phyloP scores from a whole-genome alignment of 2,329 filamentous ascomycete genomes.

The Chalaropsis ovoidea region DNA sequence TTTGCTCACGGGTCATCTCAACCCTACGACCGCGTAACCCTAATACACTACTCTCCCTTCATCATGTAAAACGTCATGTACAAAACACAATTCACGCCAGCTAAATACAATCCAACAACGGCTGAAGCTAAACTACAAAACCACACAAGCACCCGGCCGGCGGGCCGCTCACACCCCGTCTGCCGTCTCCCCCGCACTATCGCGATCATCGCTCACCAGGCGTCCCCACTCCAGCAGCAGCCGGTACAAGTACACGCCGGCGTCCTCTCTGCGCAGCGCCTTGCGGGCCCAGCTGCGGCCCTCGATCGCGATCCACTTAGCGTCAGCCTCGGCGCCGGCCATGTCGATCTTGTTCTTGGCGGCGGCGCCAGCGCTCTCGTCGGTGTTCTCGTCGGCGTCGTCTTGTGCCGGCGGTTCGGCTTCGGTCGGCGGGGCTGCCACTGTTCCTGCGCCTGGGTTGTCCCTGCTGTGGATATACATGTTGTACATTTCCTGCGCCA shows the following conservation, averaged over 20 bases:
- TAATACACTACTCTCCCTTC: no score
- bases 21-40: no score
- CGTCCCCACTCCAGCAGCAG: conserved; percentile 68
- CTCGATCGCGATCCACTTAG: conserved; percentile 53
- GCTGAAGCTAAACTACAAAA: no score
- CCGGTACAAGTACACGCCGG: conserved; percentile 71
- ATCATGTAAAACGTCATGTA: no score
- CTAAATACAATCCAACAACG: no score
- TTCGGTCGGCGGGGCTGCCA: conserved; percentile 30
- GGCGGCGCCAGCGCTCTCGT: background rate
- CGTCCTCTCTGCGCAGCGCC: conserved; percentile 59
- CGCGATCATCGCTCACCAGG: conserved; percentile 51
- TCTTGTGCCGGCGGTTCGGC: conserved; percentile 20
- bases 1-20: no score
- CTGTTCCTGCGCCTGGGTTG: background rate
- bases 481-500: background rate
- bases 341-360: conserved; percentile 10
- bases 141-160: no score
- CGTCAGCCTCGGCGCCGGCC: conserved; percentile 38
- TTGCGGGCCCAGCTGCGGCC: conserved; percentile 55
- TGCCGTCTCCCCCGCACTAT: conserved; percentile 29
- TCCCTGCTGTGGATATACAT: background rate
- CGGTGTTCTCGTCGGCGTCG: background rate
- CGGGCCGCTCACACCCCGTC: background rate
- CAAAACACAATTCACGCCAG: no score